Evolutionary conservation across 2,329 filamentous ascomycete species (phyloP), one percentile per base, ranked within the genome.

Genomic region (Fusarium sp.): DNA sequence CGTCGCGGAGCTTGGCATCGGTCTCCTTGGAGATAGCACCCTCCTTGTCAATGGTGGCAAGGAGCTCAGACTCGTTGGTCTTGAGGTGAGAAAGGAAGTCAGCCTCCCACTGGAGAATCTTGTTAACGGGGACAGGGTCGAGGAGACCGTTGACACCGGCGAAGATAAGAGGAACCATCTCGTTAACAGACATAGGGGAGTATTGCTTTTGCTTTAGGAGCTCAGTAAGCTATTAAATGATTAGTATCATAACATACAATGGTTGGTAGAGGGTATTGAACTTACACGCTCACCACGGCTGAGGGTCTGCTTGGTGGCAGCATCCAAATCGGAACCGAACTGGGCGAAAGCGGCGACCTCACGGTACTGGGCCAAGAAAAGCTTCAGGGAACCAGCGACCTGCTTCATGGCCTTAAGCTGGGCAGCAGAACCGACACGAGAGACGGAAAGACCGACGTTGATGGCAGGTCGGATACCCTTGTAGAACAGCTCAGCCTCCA

Each of bases 391-490:
- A 90, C 96, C 96, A 79, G 96, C 96, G 78, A 99, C 96, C 89
- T 99, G 96, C 91, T 99, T 99, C 96, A 99, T 99, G 86, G 96
- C 94, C 93, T 98, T 99, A 83, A 98, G 90, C 90, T 99, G 96
- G 81, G 96, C 96, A 82, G 96, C 93, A 80, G 96, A 99, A 82
- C 96, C 96, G 91, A 99, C 96, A 93, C 96, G 96, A 76, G 96
- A 99, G 77, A 99, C 96, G 78, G 96, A 99, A 77, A 99, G 93
- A 96, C 96, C 96, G 92, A 99, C 96, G 90, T 99, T 99, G 84
- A 99, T 99, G 86, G 96, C 96, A 78, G 96, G 96, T 81, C 96
- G 95, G 84, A 99, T 86, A 96, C 96, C 96, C 93, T 99, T 99
- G 93, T 97, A 98, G 92, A 98, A 99, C 73, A 98, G 89, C 85